Base-by-base conservation (phyloP, 2,329 filamentous ascomycete species). In the Biscogniauxia marginata region DNA sequence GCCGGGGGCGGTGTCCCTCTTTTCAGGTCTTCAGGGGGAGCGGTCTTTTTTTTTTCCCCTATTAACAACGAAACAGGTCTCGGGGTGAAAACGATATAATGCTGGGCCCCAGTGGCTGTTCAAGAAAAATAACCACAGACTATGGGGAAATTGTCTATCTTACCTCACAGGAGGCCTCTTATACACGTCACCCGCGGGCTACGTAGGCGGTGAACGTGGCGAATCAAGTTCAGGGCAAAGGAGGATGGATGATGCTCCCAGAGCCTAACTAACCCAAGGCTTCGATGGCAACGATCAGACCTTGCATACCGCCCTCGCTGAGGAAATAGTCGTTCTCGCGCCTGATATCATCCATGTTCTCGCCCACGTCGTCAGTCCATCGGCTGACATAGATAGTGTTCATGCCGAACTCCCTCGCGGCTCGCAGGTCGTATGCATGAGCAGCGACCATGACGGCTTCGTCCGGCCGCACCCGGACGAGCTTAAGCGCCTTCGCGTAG, bases 401-500 rank as follows among this genome's bases (percentile, higher is more conserved):
- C 70, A 84, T 75, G 0, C 82, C 81, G 4, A 74, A 69, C 1
- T 63, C 62, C 62, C 76, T 76, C 13, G 79, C 82, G 1, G 75
- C 81, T 16, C 78, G 69, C 20, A 80, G 52, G 65, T 84, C 82
- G 63, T 81, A 83, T 2, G 78, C 78, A 71, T 84, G 81, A 1
- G 80, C 79, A 3, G 81, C 80, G 2, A 83, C 78, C 75, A 81
- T 72, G 8, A 80, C 74, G 18, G 75, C 76, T 52, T 83, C 75
- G n/a, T 80, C 74, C 0, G 80, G 72, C 20, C 65, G 64, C 3
- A 77, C 61, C 43, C 75, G 71, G 3, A 83, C 68, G 3, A 84
- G 65, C 9, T 75, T 64, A 52, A 83, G 60, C 0, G 72, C 76
- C 54, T 75, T 79, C 7, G 63, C 50, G 62, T 84, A 85, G 7